phyloP scores from a whole-genome alignment of 805 yeast species.

The Candida montana region DNA sequence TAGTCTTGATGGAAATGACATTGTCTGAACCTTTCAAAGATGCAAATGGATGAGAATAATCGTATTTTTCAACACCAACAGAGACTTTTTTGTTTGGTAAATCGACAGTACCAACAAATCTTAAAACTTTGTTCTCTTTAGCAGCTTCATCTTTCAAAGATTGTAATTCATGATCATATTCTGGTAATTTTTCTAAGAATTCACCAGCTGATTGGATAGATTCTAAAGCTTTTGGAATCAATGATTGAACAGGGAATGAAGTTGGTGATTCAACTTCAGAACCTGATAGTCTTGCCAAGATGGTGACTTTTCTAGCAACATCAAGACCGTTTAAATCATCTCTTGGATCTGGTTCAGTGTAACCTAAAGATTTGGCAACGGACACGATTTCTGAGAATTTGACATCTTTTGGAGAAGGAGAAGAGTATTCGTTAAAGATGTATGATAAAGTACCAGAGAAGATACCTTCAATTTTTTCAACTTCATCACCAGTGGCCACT shows the following conservation, averaged over 20 bases:
- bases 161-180: conserved; percentile 76
- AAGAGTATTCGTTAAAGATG: conserved; percentile 89
- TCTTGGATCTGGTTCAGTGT: conserved; percentile 99
- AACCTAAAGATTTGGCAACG: conserved; percentile 86
- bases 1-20: conserved; percentile 85
- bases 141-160: conserved; percentile 76
- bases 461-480: conserved; percentile 90
- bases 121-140: conserved; percentile 75
- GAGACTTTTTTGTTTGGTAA: conserved; percentile 61
- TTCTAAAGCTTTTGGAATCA: conserved; percentile 85
- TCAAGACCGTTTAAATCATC: conserved; percentile 98
- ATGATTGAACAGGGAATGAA: conserved; percentile 89
- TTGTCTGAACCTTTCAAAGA: conserved; percentile 94
- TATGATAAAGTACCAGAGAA: conserved; percentile 94
- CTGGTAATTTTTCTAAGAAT: conserved; percentile 74
- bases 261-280: conserved; percentile 79
- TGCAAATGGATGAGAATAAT: conserved; percentile 90
- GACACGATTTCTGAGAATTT: conserved; percentile 88
- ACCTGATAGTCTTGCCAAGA: conserved; percentile 90
- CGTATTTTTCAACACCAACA: conserved; percentile 87
- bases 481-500: conserved; percentile 88
- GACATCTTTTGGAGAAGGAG: conserved; percentile 51
- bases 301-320: conserved; percentile 97
- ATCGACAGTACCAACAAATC: conserved; percentile 92
- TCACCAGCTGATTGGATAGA: conserved; percentile 66